Evolutionary conservation across 495 filamentous ascomycete species (phyloP), one percentile per base, ranked within the genome.

Genomic region (Eremomyces bilateralis): DNA sequence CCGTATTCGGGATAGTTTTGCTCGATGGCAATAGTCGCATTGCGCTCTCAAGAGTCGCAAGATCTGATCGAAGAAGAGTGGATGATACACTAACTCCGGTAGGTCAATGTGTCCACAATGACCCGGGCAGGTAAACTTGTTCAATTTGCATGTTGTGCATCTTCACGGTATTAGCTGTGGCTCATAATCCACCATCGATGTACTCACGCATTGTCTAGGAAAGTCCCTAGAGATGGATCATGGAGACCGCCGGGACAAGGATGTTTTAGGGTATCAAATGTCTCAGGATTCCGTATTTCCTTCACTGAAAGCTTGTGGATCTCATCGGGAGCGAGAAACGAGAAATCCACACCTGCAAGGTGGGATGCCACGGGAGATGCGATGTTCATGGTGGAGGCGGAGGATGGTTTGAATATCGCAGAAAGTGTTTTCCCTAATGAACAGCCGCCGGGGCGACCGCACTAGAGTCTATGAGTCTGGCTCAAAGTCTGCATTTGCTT

Each of bases 81-180:
- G 76, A 58, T 94, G 85, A 51, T 94, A 99, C 33, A 93, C 73
- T 29, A 76, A 77, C 8, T 84, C 72, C 2, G 90, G 84, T 18
- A 99, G 70, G 43, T 93, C 81, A 51, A 99, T 90, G 51, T 95
- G 88, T 33, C 90, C 90, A 21, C 71, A 65, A 59, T 99, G 90
- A 39, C 90, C 90, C 6, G 88, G 82, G 53, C 88, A 99, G 34
- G 68, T 5, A 20, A 42, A 18, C 41, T 67, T 69, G 42, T 69
- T 70, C 44, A 83, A 62, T 42, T 80, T 74, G 51, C 84, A 94
- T 56, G 84, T 94, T 46, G 79, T 69, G 56, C 84, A 94, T 43
- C 84, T 94, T 49, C 17, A 38, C 12, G 20, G 12, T 8, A 11
- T 27, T 16, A 16, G 24, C 38, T 37, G 38, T 40, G 25, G 4